These are phyloP conservation scores for Juglanconis juglandina DNA, from an alignment of 2,329 filamentous ascomycete species.

Conservation along the genomic window DNA sequence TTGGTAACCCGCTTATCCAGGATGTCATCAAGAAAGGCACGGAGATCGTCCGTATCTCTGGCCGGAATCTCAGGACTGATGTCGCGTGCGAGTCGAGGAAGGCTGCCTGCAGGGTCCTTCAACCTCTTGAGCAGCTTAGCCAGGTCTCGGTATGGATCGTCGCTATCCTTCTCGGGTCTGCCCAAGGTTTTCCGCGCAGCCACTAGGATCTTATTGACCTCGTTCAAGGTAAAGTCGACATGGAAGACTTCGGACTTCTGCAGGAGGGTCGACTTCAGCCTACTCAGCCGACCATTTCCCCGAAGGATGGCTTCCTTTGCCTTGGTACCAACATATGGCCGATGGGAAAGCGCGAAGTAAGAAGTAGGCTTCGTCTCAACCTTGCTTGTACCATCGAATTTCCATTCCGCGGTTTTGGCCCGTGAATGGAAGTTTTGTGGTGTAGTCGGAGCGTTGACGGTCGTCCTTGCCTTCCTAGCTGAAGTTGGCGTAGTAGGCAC, in stretches of 20 bases:
- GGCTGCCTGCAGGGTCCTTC: neutral
- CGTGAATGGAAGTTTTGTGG: constrained; percentile 17
- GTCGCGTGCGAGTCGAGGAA: neutral
- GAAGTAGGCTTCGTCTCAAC: constrained; percentile 1
- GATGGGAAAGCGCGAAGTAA: constrained; percentile 13
- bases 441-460: constrained; percentile 4
- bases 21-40: constrained; percentile 36
- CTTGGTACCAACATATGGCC: constrained; percentile 24
- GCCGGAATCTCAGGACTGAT: constrained; percentile 13
- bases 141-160: constrained; percentile 19
- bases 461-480: constrained; percentile 21
- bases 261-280: constrained; percentile 5
- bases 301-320: constrained; percentile 20
- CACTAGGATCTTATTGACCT: constrained; percentile 26
- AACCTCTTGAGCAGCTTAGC: constrained; percentile 18
- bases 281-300: constrained; percentile 17
- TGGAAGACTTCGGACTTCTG: constrained; percentile 31
- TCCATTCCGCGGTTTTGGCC: constrained; percentile 20
- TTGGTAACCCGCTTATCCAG: constrained; percentile 18
- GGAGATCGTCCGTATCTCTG: constrained; percentile 31
- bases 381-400: constrained; percentile 5
- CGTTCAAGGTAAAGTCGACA: constrained; percentile 42
- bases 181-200: constrained; percentile 5
- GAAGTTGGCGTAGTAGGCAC: constrained; percentile 20
- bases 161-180: constrained; percentile 11